A percentile compares a stretch with the other conserved stretches of the same genome.
phyloP scores from a whole-genome alignment of 441 rosid species.

The Corymbia citriodora region DNA sequence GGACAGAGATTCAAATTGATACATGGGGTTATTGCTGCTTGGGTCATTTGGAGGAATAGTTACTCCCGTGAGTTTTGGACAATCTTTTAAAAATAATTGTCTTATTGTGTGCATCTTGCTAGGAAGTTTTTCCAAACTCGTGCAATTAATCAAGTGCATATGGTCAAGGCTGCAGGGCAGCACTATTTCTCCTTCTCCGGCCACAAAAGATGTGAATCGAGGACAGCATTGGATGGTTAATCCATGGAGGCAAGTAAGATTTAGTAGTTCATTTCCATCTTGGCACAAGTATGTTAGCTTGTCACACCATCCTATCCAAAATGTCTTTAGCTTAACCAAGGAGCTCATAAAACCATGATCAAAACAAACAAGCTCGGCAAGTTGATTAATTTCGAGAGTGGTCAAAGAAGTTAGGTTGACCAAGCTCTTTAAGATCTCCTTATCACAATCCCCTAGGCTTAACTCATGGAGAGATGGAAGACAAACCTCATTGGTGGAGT shows the following conservation, averaged over 20 bases:
- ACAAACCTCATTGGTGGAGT: neutral
- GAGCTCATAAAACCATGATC: neutral
- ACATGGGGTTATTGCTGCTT: fast-evolving
- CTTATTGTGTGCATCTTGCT: neutral
- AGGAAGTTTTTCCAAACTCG: neutral
- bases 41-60: neutral
- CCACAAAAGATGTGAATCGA: neutral
- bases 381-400: neutral
- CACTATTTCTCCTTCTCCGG: fast-evolving
- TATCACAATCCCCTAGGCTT: neutral
- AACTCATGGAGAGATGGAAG: neutral
- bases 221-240: fast-evolving
- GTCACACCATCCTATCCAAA: fast-evolving
- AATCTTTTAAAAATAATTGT: fast-evolving
- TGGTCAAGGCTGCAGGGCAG: fast-evolving
- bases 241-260: neutral
- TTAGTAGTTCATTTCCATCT: neutral
- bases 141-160: fast-evolving
- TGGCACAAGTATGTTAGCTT: neutral
- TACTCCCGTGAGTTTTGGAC: neutral
- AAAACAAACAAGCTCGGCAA: neutral
- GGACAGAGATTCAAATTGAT: fast-evolving
- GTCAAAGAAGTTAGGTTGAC: neutral
- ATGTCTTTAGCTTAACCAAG: neutral
- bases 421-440: neutral